Evolutionary conservation across 2,329 filamentous ascomycete species (phyloP), one percentile per base, ranked within the genome.

Genomic region (Penicillium capsulatum): DNA sequence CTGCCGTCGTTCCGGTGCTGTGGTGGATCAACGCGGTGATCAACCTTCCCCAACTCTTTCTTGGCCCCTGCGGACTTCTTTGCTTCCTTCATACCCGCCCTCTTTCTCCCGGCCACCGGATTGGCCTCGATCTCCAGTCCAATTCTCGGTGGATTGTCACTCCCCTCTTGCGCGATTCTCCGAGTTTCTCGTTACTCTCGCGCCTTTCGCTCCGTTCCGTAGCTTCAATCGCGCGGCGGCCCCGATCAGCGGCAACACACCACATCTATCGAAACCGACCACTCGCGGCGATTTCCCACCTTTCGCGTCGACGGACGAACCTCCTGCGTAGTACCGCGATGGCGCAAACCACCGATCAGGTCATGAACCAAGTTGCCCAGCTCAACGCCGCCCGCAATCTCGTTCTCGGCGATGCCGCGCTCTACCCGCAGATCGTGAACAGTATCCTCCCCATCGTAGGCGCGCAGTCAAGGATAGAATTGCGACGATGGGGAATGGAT

Each of bases 401-500:
- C 47, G 90, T 94, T 38, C 77, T 97, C 44, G 80, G 79, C 54
- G 90, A 97, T 67, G 77, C 90, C 48, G 81, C 81, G 60, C 88
- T 94, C 69, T 98, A 97, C 66, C 82, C 84, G 35, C 87, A 86
- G 65, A 91, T 98, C 61, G 83, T 98, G 48, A 86, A 87, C 59
- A 89, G 88, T 33, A 88, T 97, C 48, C 72, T 97, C n/a, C 89
- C 90, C 40, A 90, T 97, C 57, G 86, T 96, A 65, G 82, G 83
- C 45, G 79, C 84, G 36, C 75, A 76, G 50, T 77, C 86, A 48
- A 77, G 80, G 45, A 69, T 95, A 40, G 87, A 94, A 66, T 72
- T 97, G 57, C 84, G 89, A 66, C 76, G 90, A 83, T 98, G 92
- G 92, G 92, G 91, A 17, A 84, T 90, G 48, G 90, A 96, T 46